Evolutionary conservation across 345 rosid species (phyloP), one percentile per base, ranked within the genome.

Genomic region (Arabidopsis thaliana): DNA sequence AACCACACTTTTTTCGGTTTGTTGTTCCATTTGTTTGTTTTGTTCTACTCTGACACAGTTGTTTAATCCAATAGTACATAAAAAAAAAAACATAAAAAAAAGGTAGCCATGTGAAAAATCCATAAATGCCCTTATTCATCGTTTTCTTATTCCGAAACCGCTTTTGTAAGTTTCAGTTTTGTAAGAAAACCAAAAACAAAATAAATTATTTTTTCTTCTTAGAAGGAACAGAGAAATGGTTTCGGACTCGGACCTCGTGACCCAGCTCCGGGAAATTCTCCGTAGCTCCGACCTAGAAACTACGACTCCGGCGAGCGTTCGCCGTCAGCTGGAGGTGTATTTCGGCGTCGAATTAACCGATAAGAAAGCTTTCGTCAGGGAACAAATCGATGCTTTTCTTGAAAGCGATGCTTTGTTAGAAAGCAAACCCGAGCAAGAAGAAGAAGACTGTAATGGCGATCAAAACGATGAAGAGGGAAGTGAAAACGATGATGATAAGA

Each of bases 371-470:
- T 89, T 89, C 67, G 56, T 91, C 30, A 83, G 87, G 45, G 89
- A 84, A 41, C 97, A 89, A 83, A 86, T 91, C 57, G 92, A 87
- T 71, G 48, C 77, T 67, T 91, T 72, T 79, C 82, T 90, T 34
- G 44, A 36, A 4, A 58, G 8, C 25, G 44, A 36, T 34, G 14
- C 4, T 36, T 3, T 36, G 1, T 38, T 58, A 16, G 63, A 58
- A 34, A 58, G 8, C 63, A 36, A 34, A 58, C 63, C 28, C 14
- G 78, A 84, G 69, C 76, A 78, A 72, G 83, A 40, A 14, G 77
- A 73, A 82, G 56, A 48, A 58, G 44, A 58, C 44, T 36, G 28
- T 58, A 58, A 58, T 58, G 44, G 63, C 42, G 7, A 58, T 65
- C 79, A 46, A 37, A 53, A 46, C 23, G 25, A 66, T 30, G 71